These are phyloP conservation scores for Penicillium sp. DNA, from an alignment of 2,329 filamentous ascomycete species.

Conservation along the genomic window DNA sequence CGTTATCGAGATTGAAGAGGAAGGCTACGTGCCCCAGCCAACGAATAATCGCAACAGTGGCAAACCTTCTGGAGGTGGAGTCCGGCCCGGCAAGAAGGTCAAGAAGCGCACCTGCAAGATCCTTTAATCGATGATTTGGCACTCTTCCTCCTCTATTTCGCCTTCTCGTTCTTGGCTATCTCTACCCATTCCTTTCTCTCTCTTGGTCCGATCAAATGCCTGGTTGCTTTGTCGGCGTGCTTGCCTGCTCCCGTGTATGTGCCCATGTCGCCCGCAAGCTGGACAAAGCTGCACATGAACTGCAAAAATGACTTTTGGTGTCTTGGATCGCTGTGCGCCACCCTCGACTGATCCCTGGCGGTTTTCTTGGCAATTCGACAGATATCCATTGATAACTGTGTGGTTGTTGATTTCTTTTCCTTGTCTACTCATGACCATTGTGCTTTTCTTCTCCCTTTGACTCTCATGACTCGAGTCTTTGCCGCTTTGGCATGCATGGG, in stretches of 20 bases:
- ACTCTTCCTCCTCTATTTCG: conserved; percentile 10
- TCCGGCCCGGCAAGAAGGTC: conserved; percentile 60
- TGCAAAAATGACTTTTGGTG: conserved; percentile 14
- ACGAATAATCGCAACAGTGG: conserved; percentile 19
- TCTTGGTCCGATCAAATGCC: conserved; percentile 32
- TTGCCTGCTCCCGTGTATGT: conserved; percentile 25
- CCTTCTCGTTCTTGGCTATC: conserved; percentile 12
- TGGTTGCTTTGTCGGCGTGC: conserved; percentile 38
- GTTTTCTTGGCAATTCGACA: conserved; percentile 16
- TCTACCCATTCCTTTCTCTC: conserved; percentile 16
- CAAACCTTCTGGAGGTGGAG: conserved; percentile 39
- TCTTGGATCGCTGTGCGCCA: conserved; percentile 25
- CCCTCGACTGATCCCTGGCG: conserved; percentile 14
- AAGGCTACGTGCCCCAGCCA: conserved; percentile 42
- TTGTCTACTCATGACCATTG: conserved; percentile 21
- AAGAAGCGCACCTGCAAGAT: conserved; percentile 84
- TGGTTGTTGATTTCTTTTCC: conserved; percentile 6
- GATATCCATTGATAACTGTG: conserved; percentile 4
- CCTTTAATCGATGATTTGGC: conserved; percentile 55
- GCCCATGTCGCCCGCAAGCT: conserved; percentile 25
- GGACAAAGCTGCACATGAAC: conserved; percentile 28
- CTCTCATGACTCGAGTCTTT: conserved; percentile 34
- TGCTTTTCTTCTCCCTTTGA: conserved; percentile 26
- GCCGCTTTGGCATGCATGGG: conserved; percentile 41
- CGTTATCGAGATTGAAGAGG: conserved; percentile 80